Conservation (phyloP, 176 grass and related monocot genomes). For the bread wheat (Triticum aestivum) region IWGSC_CS_RefSeq_v2.1 NC_057799.1:648942364-648942863, state of each 20-base stretch:
- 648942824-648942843: too few species aligned
- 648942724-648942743: background rate
- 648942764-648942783: too few species aligned
- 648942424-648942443: background rate
- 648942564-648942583: background rate
- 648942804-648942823: too few species aligned
- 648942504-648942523: background rate
- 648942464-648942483: too few species aligned
- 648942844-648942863: too few species aligned
- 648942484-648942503: background rate
- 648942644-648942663: background rate
- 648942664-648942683: background rate
- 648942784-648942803: too few species aligned
- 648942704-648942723: background rate
- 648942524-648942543: background rate
- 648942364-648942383: background rate
- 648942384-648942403: background rate
- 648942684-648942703: background rate
- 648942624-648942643: background rate
- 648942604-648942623: background rate
- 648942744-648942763: too few species aligned
- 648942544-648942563: too few species aligned
- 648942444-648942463: background rate
- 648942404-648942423: background rate
- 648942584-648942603: background rate